phyloP scores from a whole-genome alignment of 192 early-diverging fungal species.

The Borealophlyctis nickersoniae region DNA sequence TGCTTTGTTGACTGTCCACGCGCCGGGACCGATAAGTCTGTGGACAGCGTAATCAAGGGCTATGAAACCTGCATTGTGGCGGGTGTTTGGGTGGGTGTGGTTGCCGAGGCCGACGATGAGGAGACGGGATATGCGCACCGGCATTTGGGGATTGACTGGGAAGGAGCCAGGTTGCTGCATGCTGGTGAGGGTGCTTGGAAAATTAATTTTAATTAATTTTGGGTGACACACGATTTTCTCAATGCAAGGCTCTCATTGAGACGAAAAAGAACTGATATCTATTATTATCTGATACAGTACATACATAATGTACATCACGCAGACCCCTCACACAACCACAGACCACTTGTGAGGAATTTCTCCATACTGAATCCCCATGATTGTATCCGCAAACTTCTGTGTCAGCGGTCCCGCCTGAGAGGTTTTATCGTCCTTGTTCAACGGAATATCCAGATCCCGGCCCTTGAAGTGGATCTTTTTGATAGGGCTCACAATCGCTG shows the following conservation, averaged over 20 bases:
- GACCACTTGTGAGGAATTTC: slow-evolving; percentile 82
- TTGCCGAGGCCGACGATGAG: slow-evolving; percentile 71
- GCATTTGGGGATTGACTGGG: too few species aligned
- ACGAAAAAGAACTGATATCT: background rate
- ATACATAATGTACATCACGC: too few species aligned
- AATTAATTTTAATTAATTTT: background rate
- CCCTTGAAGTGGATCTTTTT: slow-evolving; percentile 79
- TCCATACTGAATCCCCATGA: slow-evolving; percentile 94
- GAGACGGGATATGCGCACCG: too few species aligned
- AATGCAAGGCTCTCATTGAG: background rate
- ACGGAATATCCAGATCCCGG: slow-evolving; percentile 76
- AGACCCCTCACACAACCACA: slow-evolving; percentile 70
- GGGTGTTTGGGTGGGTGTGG: slow-evolving; percentile 55
- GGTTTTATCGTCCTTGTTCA: slow-evolving; percentile 75
- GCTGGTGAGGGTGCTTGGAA: background rate
- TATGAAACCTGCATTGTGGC: slow-evolving; percentile 75
- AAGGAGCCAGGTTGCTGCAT: too few species aligned
- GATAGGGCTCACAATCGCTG: slow-evolving; percentile 92
- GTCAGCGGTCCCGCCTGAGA: slow-evolving; percentile 85
- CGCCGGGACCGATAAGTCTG: background rate
- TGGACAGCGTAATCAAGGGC: slow-evolving; percentile 53
- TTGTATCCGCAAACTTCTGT: slow-evolving; percentile 74
- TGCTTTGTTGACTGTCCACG: slow-evolving; percentile 7
- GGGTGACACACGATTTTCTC: background rate
- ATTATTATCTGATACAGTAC: background rate